These are phyloP conservation scores for Aspergillus candidus DNA, from an alignment of 2,329 filamentous ascomycete genomes.

Conservation along the genomic window DNA sequence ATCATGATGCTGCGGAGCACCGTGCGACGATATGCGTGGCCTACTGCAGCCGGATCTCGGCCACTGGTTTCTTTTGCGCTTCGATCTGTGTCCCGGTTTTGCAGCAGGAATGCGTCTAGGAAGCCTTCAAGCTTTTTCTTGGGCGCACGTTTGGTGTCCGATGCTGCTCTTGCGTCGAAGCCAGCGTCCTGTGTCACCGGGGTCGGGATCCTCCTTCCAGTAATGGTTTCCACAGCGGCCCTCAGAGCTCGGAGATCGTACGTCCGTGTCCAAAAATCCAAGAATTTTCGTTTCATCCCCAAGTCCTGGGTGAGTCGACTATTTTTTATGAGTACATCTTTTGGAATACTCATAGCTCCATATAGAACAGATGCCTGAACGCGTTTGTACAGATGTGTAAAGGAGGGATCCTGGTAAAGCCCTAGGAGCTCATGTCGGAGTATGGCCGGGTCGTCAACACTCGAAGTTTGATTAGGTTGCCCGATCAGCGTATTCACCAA, in stretches of 20 bases:
- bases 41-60: slow-evolving; percentile 38
- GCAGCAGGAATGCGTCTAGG: slow-evolving; percentile 52
- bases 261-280: slow-evolving; percentile 52
- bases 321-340: slow-evolving; percentile 43
- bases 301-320: slow-evolving; percentile 51
- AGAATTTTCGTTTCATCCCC: slow-evolving; percentile 51
- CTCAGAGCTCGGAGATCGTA: slow-evolving; percentile 50
- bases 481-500: slow-evolving; percentile 53
- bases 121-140: slow-evolving; percentile 47
- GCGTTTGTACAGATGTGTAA: slow-evolving; percentile 50
- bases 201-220: slow-evolving; percentile 47
- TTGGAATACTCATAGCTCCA: slow-evolving; percentile 52
- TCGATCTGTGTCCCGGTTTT: slow-evolving; percentile 48
- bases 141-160: slow-evolving; percentile 21
- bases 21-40: slow-evolving; percentile 51
- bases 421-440: slow-evolving; percentile 46
- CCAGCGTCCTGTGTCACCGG: slow-evolving; percentile 6
- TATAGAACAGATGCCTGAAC: slow-evolving; percentile 54
- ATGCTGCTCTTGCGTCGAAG: not conserved
- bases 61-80: slow-evolving; percentile 13
- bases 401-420: slow-evolving; percentile 49
- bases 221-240: slow-evolving; percentile 52
- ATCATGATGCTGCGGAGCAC: slow-evolving; percentile 55
- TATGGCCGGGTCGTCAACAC: slow-evolving; percentile 18
- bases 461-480: slow-evolving; percentile 18